phyloP scores from a whole-genome alignment of 768 basidiomycete species.

The Xerocomus potaroensis region DNA sequence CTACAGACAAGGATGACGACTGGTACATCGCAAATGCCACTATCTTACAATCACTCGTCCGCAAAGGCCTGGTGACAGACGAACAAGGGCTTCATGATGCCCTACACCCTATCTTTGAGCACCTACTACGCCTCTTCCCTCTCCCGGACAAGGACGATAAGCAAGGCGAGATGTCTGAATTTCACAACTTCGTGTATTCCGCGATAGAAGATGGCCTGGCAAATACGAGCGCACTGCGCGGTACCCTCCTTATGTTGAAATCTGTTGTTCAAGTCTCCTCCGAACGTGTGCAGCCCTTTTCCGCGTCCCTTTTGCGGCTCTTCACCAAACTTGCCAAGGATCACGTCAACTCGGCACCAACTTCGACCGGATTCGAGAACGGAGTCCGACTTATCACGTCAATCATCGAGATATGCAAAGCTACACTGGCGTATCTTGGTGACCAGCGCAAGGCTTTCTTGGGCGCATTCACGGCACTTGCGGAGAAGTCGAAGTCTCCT shows the following conservation, averaged over 20 bases:
- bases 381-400: slow-evolving; percentile 63
- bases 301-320: slow-evolving; percentile 71
- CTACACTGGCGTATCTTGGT: slow-evolving; percentile 73
- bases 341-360: slow-evolving; percentile 59
- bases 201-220: slow-evolving; percentile 78
- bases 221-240: slow-evolving; percentile 65
- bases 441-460: slow-evolving; percentile 85
- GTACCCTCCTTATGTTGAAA: slow-evolving; percentile 82
- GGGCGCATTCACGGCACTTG: slow-evolving; percentile 69
- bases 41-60: slow-evolving; percentile 76
- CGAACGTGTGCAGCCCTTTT: slow-evolving; percentile 80
- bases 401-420: slow-evolving; percentile 85
- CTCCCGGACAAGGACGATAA: slow-evolving; percentile 77
- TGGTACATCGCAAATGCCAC: slow-evolving; percentile 77
- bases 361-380: slow-evolving; percentile 49
- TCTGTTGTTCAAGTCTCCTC: slow-evolving; percentile 77
- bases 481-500: slow-evolving; percentile 84
- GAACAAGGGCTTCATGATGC: slow-evolving; percentile 78
- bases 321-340: slow-evolving; percentile 85
- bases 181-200: slow-evolving; percentile 71
- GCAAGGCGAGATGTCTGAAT: slow-evolving; percentile 62
- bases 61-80: slow-evolving; percentile 81
- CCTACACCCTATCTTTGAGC: slow-evolving; percentile 78
- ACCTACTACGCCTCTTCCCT: slow-evolving; percentile 71
- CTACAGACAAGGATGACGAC: slow-evolving; percentile 72